Conservation (phyloP, 495 filamentous ascomycete species). For the Glarea lozoyensis region DNA sequence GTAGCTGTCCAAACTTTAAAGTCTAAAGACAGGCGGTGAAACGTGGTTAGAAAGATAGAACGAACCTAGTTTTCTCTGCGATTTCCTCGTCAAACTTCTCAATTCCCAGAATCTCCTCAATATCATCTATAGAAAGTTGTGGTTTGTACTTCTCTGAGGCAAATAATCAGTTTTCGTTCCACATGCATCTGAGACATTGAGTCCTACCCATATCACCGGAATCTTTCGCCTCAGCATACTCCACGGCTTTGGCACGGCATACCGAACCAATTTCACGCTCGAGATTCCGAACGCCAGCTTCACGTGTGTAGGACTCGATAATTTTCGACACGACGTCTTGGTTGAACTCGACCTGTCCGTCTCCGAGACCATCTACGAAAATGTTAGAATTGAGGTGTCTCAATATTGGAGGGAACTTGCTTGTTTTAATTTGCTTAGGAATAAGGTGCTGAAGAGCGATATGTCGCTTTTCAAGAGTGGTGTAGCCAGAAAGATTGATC, state of each 20-base stretch:
- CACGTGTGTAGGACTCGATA: slow-evolving; percentile 91
- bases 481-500: slow-evolving; percentile 87
- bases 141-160: slow-evolving; percentile 60
- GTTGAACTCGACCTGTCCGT: slow-evolving; percentile 63
- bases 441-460: slow-evolving; percentile 91
- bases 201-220: slow-evolving; percentile 30
- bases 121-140: slow-evolving; percentile 60
- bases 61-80: slow-evolving; percentile 59
- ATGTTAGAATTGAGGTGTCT: slow-evolving; percentile 30
- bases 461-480: slow-evolving; percentile 94
- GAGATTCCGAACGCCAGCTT: slow-evolving; percentile 94
- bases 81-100: slow-evolving; percentile 96
- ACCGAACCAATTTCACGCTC: slow-evolving; percentile 94
- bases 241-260: slow-evolving; percentile 89
- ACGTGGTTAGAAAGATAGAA: neutral
- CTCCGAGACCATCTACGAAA: slow-evolving; percentile 55
- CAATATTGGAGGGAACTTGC: slow-evolving; percentile 7
- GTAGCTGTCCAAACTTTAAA: neutral
- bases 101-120: slow-evolving; percentile 87
- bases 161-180: slow-evolving; percentile 2
- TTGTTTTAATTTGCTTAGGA: slow-evolving; percentile 76
- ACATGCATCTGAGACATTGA: neutral
- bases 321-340: slow-evolving; percentile 88
- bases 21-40: neutral
- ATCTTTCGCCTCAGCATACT: slow-evolving; percentile 86